A percentile compares a stretch with the other conserved stretches of the same genome.
Evolutionary conservation across 2,329 filamentous ascomycete genomes (phyloP).

Genomic region (Sordariomycetes sp.): DNA sequence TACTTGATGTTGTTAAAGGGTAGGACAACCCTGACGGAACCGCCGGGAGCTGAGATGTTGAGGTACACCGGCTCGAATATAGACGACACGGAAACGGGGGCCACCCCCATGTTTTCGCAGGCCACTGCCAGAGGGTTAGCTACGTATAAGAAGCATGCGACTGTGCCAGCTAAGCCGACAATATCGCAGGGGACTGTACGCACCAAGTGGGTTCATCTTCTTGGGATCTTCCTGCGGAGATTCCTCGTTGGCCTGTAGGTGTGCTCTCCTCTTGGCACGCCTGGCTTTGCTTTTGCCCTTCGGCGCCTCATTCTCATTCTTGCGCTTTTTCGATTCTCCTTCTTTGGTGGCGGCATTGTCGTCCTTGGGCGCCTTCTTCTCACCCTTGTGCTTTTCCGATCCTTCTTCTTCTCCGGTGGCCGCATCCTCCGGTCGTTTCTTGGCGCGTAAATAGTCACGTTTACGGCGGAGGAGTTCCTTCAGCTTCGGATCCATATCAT

Average conservation of each 20-base stretch:
- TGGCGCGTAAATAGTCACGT: slow-evolving; percentile 42
- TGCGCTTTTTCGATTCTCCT: neutral
- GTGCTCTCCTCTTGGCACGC: slow-evolving; percentile 11
- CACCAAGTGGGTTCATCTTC: slow-evolving; percentile 20
- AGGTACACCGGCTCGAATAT: slow-evolving; percentile 28
- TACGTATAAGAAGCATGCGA: slow-evolving; percentile 12
- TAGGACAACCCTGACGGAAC: slow-evolving; percentile 25
- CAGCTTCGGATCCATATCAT: slow-evolving; percentile 34
- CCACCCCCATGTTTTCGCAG: slow-evolving; percentile 3
- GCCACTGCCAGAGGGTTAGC: slow-evolving; percentile 19
- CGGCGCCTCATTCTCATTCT: slow-evolving; percentile 2
- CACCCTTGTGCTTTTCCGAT: neutral
- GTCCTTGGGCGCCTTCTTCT: no score
- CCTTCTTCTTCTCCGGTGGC: neutral
- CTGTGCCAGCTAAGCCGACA: neutral
- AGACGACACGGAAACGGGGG: slow-evolving; percentile 9
- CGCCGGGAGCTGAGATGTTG: slow-evolving; percentile 26
- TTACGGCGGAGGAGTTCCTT: slow-evolving; percentile 53
- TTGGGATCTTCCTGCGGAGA: neutral
- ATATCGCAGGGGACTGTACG: slow-evolving; percentile 4
- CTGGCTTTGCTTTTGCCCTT: slow-evolving; percentile 15
- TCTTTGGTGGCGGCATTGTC: neutral
- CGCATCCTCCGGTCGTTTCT: slow-evolving; percentile 20
- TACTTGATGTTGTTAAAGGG: slow-evolving; percentile 71
- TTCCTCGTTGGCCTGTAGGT: neutral